Evolutionary conservation across 2,329 filamentous ascomycete genomes (phyloP).

Genomic region (Fusarium sp.): DNA sequence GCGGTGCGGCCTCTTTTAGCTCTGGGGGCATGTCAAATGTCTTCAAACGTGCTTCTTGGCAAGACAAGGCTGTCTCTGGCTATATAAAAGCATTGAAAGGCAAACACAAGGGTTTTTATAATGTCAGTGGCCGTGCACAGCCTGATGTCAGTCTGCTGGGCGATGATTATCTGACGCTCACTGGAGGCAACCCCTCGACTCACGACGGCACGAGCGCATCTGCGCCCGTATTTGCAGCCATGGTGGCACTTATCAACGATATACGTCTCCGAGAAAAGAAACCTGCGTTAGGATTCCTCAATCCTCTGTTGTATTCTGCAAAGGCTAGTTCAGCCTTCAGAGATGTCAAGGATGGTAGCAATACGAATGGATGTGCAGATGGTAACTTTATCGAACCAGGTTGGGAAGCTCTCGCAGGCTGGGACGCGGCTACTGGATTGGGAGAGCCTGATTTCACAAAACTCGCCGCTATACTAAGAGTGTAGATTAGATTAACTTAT

Average conservation of each 20-base stretch:
- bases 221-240: slow-evolving; percentile 8
- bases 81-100: slow-evolving; percentile 3
- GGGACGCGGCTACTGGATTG: slow-evolving; percentile 5
- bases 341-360: slow-evolving; percentile 3
- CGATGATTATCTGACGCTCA: slow-evolving; percentile 7
- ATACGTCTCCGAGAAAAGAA: slow-evolving; percentile 1
- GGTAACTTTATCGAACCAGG: slow-evolving; percentile 5
- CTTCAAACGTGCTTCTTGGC: slow-evolving; percentile 8
- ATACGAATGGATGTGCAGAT: slow-evolving; percentile 2
- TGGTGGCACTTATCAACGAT: slow-evolving; percentile 4
- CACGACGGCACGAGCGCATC: slow-evolving; percentile 8
- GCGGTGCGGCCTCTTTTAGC: neutral
- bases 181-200: neutral
- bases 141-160: neutral
- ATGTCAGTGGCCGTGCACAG: no score
- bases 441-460: neutral
- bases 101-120: no score
- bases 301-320: no score
- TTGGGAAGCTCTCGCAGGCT: slow-evolving; percentile 7
- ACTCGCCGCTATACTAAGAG: no score
- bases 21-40: slow-evolving; percentile 7
- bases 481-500: no score
- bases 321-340: no score
- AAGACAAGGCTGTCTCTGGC: slow-evolving; percentile 1
- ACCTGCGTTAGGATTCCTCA: no score